Percentiles rank a stretch among this genome's conserved stretches.
Conservation (phyloP, 2,329 filamentous ascomycete genomes). For the Claviceps sp. region DNA sequence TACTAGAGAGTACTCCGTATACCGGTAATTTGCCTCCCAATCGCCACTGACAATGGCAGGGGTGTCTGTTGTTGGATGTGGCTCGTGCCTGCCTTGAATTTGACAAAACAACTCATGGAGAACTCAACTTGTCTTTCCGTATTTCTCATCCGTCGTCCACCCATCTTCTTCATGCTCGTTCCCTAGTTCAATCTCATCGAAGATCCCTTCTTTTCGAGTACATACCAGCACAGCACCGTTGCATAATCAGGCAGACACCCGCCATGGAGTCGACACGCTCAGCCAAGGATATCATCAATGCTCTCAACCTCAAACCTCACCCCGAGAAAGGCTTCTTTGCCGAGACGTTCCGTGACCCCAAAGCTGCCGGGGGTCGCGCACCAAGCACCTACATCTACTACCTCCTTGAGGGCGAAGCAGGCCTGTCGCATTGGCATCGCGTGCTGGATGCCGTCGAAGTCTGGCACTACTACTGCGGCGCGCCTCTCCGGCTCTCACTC, state of each 20-base stretch:
- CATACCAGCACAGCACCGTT: not conserved
- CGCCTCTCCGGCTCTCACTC: slow-evolving; percentile 31
- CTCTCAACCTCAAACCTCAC: slow-evolving; percentile 29
- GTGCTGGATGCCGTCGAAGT: slow-evolving; percentile 32
- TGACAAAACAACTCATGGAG: not conserved
- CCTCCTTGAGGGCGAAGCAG: slow-evolving; percentile 29
- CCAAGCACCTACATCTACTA: slow-evolving; percentile 39
- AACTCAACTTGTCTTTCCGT: not conserved
- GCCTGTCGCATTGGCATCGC: slow-evolving; percentile 36
- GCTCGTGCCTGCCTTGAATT: not conserved
- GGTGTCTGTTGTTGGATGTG: not conserved
- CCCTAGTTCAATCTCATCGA: not conserved
- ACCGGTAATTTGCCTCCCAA: not conserved
- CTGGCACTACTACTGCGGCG: slow-evolving; percentile 42
- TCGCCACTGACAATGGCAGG: not conserved
- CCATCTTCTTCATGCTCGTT: not conserved
- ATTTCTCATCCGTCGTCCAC: not conserved
- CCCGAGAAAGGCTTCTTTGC: slow-evolving; percentile 35
- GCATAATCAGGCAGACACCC: not conserved
- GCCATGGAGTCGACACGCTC: slow-evolving; percentile 8
- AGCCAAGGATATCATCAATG: slow-evolving; percentile 29
- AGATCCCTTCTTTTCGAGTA: not conserved
- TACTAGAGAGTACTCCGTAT: no score
- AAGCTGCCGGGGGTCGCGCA: slow-evolving; percentile 21
- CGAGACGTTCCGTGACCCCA: slow-evolving; percentile 31